Evolutionary conservation across 495 filamentous ascomycete genomes (phyloP), one percentile per base, ranked within the genome.

Genomic region (Hyaloscypha hepaticicola): DNA sequence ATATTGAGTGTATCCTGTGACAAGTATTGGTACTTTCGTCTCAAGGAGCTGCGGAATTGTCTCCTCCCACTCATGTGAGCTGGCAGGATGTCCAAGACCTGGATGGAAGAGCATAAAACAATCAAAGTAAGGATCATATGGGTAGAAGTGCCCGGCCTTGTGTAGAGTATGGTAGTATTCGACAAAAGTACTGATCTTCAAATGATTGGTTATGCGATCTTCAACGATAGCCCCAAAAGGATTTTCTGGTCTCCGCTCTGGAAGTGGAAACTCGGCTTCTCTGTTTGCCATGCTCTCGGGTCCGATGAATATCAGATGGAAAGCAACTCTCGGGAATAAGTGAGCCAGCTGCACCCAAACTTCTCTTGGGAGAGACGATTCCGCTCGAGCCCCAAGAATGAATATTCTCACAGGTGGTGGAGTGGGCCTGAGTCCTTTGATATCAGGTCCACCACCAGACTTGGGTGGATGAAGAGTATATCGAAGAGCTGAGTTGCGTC

Each of bases 121-220:
- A 78, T 99, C 95, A 69, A 99, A 94, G 75, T 99, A 99, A 1
- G 95, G 95, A 74, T 99, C 95, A 76, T 91, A 97, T 0, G 96
- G 96, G 26, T 89, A 83, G 79, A 98, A 99, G 61, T 90, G 81
- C 31, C 89, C 85, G 1, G 94, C 87, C 70, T 94, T 86, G 77
- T 98, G 93, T 71, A 99, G 83, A 1, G 92, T 97, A 74, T 99
- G 93, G 80, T 93, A 99, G 77, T 99, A 97, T 64, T 99, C 96
- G 26, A 97, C 93, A 70, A 92, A 96, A 0, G 95, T 99, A 71
- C 86, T 92, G 67, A 99, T 96, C 79, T 98, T 98, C 86, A 97
- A 86, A 60, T 86, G 85, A 22, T 87, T 85, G 69, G 87, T 88
- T 2, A 98, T 81, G 21, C 94, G 82, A 73, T 93, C 92, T 77